Conservation (phyloP, 2,329 filamentous ascomycete genomes). For the Colletotrichum sidae region DNA sequence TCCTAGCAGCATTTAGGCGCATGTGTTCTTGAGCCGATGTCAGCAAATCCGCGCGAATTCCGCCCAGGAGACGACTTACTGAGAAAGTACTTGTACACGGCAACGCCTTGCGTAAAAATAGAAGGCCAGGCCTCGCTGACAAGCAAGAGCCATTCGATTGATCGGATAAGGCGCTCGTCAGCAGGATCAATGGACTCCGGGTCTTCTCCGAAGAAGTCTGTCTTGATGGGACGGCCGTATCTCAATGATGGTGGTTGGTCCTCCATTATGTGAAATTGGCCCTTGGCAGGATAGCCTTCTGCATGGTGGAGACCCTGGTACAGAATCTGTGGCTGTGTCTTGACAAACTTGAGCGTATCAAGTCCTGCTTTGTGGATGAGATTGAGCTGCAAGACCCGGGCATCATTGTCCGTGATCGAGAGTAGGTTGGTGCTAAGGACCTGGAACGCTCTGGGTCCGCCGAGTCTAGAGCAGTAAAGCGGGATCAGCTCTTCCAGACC, state of each 20-base stretch:
- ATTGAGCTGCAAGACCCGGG: slow-evolving; percentile 75
- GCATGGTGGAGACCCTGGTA: slow-evolving; percentile 55
- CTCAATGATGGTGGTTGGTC: slow-evolving; percentile 62
- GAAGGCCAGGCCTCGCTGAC: slow-evolving; percentile 78
- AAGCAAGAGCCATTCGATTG: slow-evolving; percentile 86
- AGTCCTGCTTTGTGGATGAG: slow-evolving; percentile 82
- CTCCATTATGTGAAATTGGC: slow-evolving; percentile 64
- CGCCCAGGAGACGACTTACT: slow-evolving; percentile 66
- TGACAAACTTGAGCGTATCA: slow-evolving; percentile 78
- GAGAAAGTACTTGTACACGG: slow-evolving; percentile 86
- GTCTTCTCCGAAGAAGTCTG: slow-evolving; percentile 77
- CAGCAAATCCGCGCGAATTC: slow-evolving; percentile 31
- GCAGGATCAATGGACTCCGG: slow-evolving; percentile 65
- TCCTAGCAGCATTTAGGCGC: slow-evolving; percentile 66
- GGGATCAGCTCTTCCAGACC: slow-evolving; percentile 84
- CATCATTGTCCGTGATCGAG: slow-evolving; percentile 73
- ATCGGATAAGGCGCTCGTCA: slow-evolving; percentile 79
- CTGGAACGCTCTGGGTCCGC: slow-evolving; percentile 71
- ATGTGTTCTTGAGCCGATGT: slow-evolving; percentile 53
- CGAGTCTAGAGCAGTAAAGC: slow-evolving; percentile 86
- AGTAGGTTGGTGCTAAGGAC: slow-evolving; percentile 83
- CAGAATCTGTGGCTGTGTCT: slow-evolving; percentile 70
- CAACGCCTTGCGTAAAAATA: slow-evolving; percentile 75
- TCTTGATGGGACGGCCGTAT: slow-evolving; percentile 73
- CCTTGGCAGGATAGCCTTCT: slow-evolving; percentile 50